Evolutionary conservation across 2,329 filamentous ascomycete species (phyloP).

Genomic region (Beauveria varroae): DNA sequence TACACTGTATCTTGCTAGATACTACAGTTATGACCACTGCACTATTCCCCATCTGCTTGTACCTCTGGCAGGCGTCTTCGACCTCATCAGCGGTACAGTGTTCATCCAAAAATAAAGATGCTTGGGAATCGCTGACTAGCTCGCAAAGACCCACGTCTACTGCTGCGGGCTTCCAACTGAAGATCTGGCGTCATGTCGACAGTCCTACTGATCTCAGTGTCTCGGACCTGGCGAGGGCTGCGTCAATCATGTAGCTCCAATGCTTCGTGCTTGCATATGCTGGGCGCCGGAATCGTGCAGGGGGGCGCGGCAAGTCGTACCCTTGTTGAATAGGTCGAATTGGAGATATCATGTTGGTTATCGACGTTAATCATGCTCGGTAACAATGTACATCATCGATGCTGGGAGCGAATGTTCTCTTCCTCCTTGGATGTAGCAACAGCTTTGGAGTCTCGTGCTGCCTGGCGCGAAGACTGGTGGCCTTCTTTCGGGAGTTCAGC

Average conservation of each 20-base stretch:
- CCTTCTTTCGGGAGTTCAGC: constrained; percentile 25
- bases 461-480: not conserved
- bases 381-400: not conserved
- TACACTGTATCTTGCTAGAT: not conserved
- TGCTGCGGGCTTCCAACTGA: not conserved
- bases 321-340: not conserved
- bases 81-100: not conserved
- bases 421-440: not conserved
- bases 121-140: not conserved
- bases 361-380: not conserved
- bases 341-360: not conserved
- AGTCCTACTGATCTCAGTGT: not conserved
- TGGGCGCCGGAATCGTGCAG: not conserved
- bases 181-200: not conserved
- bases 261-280: no score
- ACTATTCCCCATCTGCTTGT: not conserved
- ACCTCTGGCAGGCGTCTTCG: not conserved
- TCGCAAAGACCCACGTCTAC: not conserved
- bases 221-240: not conserved
- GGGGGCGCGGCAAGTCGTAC: no score
- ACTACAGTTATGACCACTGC: not conserved
- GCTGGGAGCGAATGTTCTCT: constrained; percentile 1
- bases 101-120: not conserved
- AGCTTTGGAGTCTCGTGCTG: not conserved
- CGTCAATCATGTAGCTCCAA: not conserved